Evolutionary conservation across 1,284 basidiomycete genomes (phyloP), one percentile per base, ranked within the genome.

Genomic region (Ustilago crameri): DNA sequence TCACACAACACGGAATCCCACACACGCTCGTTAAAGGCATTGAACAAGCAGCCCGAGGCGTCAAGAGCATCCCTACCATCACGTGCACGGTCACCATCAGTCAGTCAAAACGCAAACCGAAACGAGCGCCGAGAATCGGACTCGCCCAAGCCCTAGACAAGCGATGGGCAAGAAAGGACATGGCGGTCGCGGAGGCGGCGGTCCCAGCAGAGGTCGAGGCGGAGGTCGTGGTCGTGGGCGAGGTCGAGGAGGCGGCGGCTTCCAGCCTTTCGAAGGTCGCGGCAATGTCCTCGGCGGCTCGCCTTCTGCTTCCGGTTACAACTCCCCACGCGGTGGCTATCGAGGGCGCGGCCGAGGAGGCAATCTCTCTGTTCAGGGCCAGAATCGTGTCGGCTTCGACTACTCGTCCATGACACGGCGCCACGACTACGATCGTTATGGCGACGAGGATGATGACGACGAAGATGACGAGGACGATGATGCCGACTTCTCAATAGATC

Each of bases 371-470:
- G 70, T 60, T 1, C 41, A 51, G 10, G 65, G 70, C 8, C 70
- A 74, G 49, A 74, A 74, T 20, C 70, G 66, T 14, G 65, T 69
- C 43, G 61, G 54, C 45, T 74, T 74, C 46, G 65, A 74, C 52
- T 74, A 74, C 42, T 55, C 61, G 17, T 22, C 50, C n/a, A 41
- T 74, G 22, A 46, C 65, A 17, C 60, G 60, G 15, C 54, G 52
- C 22, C 40, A 27, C n/a, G 48, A 34, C 34, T 41, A 59, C 18
- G 63, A 48, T 42, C 18, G 14, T 18, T 42, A 63, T 10, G 41
- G 43, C 8, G 59, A 61, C 26, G 51, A 50, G 18, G 37, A 23
- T 17, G 45, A 62, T 27, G 62, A 66, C 17, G 57, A 63, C 14
- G 49, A 66, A 1, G 51, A 59, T 1, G 55, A 58, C 2, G 47